phyloP scores from a whole-genome alignment of 2,329 filamentous ascomycete species.

The Bipolaris victoriae region DNA sequence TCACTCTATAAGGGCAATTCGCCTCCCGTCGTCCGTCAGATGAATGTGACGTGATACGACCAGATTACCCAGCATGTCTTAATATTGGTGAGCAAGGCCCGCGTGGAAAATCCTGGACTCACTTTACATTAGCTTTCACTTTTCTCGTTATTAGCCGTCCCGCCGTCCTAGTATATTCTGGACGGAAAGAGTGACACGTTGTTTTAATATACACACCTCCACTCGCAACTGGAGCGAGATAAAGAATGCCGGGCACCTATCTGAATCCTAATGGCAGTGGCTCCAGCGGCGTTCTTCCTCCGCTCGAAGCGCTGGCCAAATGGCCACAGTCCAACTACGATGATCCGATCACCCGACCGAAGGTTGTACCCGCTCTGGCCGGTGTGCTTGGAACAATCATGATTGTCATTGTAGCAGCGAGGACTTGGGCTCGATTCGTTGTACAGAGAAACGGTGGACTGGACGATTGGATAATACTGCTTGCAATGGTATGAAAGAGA shows the following conservation, averaged over 20 bases:
- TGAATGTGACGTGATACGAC: too few relatives aligned
- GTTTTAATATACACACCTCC: not conserved
- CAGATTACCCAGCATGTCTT: too few relatives aligned
- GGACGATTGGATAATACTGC: constrained; percentile 29
- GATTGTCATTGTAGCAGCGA: constrained; percentile 11
- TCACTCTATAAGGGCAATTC: too few relatives aligned
- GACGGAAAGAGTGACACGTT: not conserved
- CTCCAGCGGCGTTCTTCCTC: constrained; percentile 19
- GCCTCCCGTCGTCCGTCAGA: too few relatives aligned
- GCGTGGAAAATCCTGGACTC: too few relatives aligned
- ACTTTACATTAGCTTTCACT: too few relatives aligned
- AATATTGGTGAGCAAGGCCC: too few relatives aligned
- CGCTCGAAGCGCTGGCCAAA: constrained; percentile 14
- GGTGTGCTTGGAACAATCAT: constrained; percentile 18
- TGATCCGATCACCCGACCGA: constrained; percentile 13
- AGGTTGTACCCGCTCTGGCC: constrained; percentile 13
- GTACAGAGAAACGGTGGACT: constrained; percentile 21
- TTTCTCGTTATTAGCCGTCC: too few relatives aligned
- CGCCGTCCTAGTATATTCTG: not conserved
- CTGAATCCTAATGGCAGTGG: constrained; percentile 4
- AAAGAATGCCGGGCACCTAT: not conserved
- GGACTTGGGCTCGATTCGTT: constrained; percentile 20
- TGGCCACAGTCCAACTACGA: constrained; percentile 27
- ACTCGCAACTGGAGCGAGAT: not conserved
- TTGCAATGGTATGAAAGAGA: constrained; percentile 13